Evolutionary conservation across 176 grass and related monocot species (phyloP).

Genomic region (Phyllostachys edulis): DNA sequence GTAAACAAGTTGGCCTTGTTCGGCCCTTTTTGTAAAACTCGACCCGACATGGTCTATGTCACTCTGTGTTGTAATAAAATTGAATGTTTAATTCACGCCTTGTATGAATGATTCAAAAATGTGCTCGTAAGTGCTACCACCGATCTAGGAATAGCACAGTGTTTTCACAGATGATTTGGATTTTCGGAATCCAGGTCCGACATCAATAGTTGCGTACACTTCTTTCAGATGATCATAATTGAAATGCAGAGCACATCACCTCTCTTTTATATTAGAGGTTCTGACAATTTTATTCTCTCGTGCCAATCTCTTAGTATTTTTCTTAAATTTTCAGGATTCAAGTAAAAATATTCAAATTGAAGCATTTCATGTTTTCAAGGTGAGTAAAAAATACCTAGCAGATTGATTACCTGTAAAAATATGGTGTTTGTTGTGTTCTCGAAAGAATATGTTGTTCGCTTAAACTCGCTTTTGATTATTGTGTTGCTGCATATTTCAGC

Average conservation of each 20-base stretch:
- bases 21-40: no score
- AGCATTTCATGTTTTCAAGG: constrained; percentile 97
- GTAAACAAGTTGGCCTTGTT: no score
- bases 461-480: constrained; percentile 21
- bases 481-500: constrained; percentile 44
- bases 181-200: no score
- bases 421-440: background rate
- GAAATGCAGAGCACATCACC: background rate
- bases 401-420: background rate
- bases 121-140: no score
- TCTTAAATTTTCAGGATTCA: constrained; percentile 63
- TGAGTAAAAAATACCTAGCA: constrained; percentile 10
- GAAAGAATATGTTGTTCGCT: background rate
- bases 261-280: constrained; percentile 5
- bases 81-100: no score
- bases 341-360: constrained; percentile 97
- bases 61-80: no score
- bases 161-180: no score
- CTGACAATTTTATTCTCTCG: background rate
- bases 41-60: no score
- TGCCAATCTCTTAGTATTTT: constrained; percentile 4
- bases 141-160: no score
- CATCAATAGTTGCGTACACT: background rate
- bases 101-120: no score
- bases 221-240: constrained; percentile 11